Percentiles rank a stretch among this genome's conserved stretches.
phyloP scores from a whole-genome alignment of 371 early-diverging fungal species.

The Entomophthora muscae region DNA sequence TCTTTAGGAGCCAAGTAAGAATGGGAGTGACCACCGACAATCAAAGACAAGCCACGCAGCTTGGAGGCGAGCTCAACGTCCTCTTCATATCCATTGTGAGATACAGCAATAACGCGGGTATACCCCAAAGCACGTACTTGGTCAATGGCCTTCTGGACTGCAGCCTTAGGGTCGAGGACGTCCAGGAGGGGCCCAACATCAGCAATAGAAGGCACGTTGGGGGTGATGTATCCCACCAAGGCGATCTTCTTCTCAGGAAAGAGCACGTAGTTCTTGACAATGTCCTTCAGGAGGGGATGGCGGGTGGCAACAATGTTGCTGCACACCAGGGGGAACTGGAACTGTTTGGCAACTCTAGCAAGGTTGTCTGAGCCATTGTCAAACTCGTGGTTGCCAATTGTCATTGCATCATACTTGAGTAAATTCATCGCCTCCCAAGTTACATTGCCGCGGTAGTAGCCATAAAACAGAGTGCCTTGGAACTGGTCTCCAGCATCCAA shows the following conservation, averaged over 20 bases:
- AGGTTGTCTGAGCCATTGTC: slow-evolving; percentile 34
- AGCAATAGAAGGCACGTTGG: slow-evolving; percentile 33
- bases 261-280: slow-evolving; percentile 42
- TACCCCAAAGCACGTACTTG: slow-evolving; percentile 33
- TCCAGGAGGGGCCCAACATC: slow-evolving; percentile 21
- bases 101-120: slow-evolving; percentile 37
- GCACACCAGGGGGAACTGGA: slow-evolving; percentile 39
- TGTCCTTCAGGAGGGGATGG: slow-evolving; percentile 19
- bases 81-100: too few relatives aligned
- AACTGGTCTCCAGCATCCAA: slow-evolving; percentile 54
- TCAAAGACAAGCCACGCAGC: too few relatives aligned
- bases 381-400: slow-evolving; percentile 59
- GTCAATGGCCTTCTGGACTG: slow-evolving; percentile 36
- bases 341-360: slow-evolving; percentile 23
- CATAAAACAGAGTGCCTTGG: slow-evolving; percentile 36
- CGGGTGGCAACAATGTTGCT: slow-evolving; percentile 33
- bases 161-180: slow-evolving; percentile 25
- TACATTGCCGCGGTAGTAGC: slow-evolving; percentile 27
- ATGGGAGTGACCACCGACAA: too few relatives aligned
- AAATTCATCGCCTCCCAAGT: too few relatives aligned
- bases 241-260: slow-evolving; percentile 35
- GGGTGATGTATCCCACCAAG: slow-evolving; percentile 45
- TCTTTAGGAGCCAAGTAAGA: too few relatives aligned
- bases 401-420: slow-evolving; percentile 28
- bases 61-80: slow-evolving; percentile 37